Evolutionary conservation across 352 stramenopile genomes (phyloP), one percentile per base, ranked within the genome.

Genomic region (Paralagenidium karlingii): DNA sequence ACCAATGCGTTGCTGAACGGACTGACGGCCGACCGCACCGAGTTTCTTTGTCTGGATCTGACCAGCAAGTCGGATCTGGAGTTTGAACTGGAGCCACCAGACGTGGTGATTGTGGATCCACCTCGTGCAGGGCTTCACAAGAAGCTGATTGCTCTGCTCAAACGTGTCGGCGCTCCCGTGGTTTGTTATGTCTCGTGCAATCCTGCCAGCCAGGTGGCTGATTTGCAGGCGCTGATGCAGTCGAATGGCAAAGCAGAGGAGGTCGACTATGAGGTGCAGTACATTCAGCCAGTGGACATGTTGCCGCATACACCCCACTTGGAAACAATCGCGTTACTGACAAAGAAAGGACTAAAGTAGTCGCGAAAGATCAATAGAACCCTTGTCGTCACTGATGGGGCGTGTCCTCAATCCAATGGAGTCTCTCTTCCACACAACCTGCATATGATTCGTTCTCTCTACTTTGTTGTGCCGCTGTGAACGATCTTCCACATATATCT

Each of bases 111-210:
- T 28, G 66, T 88, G 10, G 75, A 88, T 34, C 75, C 75, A 6
- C 75, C 75, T 7, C 70, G 75, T 16, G 66, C 66, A 18, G 75
- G 75, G 5, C 47, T 88, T 20, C 68, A 82, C 51, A 64, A 60
- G 29, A 81, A 82, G 27, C 68, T 88, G 2, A 58, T 82, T 32
- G 51, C 62, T 24, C 58, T 79, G 24, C 51, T 88, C 7, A 58
- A 53, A 11, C 57, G 52, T 0, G 47, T 88, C 6, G 52, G 45
- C 0, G 63, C 68, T 5, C 24, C 34, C 2, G 49, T 67, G 21
- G 75, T 88, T 34, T 77, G 73, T 49, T 88, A 88, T 44, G 69
- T 88, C 13, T 88, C 75, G 29, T 88, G 75, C 49, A 88, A 88
- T 33, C 67, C 65, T 1, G 43, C 68, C 21, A 81, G 64, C 0